Evolutionary conservation across 345 rosid species (phyloP), one percentile per base, ranked within the genome.

Genomic region (Eucalyptus sp.): DNA sequence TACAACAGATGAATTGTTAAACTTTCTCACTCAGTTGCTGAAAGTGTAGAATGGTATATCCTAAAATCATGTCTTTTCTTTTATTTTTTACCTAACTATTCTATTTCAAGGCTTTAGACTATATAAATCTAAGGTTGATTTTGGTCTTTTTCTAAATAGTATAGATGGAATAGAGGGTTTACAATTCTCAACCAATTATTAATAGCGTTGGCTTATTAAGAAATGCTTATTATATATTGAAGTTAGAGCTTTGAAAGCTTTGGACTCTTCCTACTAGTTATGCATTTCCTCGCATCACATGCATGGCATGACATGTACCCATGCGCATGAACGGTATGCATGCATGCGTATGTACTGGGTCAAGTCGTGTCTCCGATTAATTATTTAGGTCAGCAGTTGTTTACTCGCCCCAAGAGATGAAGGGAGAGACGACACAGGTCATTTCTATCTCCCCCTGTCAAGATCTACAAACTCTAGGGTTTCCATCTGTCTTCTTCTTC

Each of bases 391-490:
- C 86, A 33, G 50, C 68, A 60, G 60, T 66, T 71, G 62, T 51
- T 79, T 86, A 87, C 66, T 87, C n/a, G 27, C 50, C 88, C 56
- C 80, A 9, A 43, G 20, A 52, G 88, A 87, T 66, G 66, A 13
- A 43, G 87, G 66, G 49, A 86, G 29, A 62, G 50, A 50, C 31
- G 41, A 58, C 56, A 44, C 31, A 62, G 49, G 81, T 41, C 68
- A 29, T 62, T 58, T 87, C 33, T 46, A 62, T 62, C 88, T 87
- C 54, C 31, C 56, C 49, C 81, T 50, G 71, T 87, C 88, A 87
- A 87, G 80, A 62, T 76, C 83, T 76, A 76, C 83, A 37, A 20
- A 37, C 46, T 87, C 88, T 87, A 87, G 88, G 88, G 88, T 87
- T 87, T 87, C 43, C 90, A 43, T 50, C 41, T 48, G 14, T 31